Evolutionary conservation across 331 rosid species (phyloP).

Genomic region (Quercus tomentella): DNA sequence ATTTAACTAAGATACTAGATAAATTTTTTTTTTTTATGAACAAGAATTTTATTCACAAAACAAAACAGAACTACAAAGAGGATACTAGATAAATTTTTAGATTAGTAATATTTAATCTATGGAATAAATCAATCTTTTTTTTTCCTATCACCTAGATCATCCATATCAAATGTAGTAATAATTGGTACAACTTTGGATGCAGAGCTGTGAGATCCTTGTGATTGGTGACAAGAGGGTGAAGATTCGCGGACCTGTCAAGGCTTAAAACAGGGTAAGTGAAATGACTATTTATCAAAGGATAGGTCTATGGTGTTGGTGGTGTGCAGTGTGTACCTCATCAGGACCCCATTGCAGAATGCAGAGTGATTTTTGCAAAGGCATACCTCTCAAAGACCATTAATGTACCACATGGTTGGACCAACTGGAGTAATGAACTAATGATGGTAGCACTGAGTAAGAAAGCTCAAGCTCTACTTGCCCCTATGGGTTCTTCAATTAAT

Average conservation of each 20-base stretch:
- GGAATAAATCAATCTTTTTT: not conserved
- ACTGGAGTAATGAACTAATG: slow-evolving; percentile 45
- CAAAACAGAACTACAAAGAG: no score
- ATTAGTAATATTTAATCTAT: no score
- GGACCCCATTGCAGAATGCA: slow-evolving; percentile 69
- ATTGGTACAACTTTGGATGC: not conserved
- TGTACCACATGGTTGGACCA: slow-evolving; percentile 64
- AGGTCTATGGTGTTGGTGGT: slow-evolving; percentile 67
- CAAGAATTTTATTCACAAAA: no score
- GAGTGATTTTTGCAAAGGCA: slow-evolving; percentile 49
- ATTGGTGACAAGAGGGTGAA: slow-evolving; percentile 56
- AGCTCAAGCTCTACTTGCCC: not conserved
- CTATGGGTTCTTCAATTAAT: no score
- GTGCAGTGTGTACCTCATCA: slow-evolving; percentile 72
- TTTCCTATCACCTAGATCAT: no score
- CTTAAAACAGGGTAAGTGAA: slow-evolving; percentile 45
- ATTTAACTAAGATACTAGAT: no score
- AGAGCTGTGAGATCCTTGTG: slow-evolving; percentile 85
- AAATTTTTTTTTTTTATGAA: no score
- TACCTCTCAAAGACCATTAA: slow-evolving; percentile 53
- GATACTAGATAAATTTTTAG: no score
- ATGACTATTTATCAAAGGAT: slow-evolving; percentile 49
- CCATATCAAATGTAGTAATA: no score
- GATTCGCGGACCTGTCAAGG: slow-evolving; percentile 63
- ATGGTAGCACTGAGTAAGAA: slow-evolving; percentile 58